Evolutionary conservation across 2,329 filamentous ascomycete species (phyloP).

Genomic region (Fusarium paranaense): DNA sequence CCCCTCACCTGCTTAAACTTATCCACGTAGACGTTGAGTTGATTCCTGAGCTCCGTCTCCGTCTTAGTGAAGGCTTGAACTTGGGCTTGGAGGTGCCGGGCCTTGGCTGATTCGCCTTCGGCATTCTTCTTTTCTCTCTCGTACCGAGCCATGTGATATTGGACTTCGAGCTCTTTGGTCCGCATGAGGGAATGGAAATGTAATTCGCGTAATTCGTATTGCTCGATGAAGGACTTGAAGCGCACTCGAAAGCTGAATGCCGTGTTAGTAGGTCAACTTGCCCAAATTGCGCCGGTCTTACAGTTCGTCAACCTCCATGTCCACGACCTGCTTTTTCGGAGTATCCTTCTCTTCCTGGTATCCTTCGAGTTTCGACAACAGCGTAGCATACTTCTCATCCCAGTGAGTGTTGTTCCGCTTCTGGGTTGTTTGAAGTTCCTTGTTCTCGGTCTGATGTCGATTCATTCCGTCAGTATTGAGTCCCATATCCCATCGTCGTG

Average conservation of each 20-base stretch:
- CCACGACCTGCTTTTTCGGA: slow-evolving; percentile 81
- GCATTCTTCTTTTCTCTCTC: slow-evolving; percentile 92
- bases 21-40: slow-evolving; percentile 98
- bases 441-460: slow-evolving; percentile 81
- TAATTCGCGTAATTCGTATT: slow-evolving; percentile 94
- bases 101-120: slow-evolving; percentile 82
- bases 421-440: slow-evolving; percentile 87
- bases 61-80: slow-evolving; percentile 97
- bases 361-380: slow-evolving; percentile 87
- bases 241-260: slow-evolving; percentile 77
- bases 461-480: slow-evolving; percentile 38
- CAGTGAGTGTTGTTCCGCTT: slow-evolving; percentile 84
- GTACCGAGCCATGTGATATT: slow-evolving; percentile 87
- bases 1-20: slow-evolving; percentile 96
- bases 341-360: slow-evolving; percentile 89
- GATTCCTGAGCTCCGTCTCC: slow-evolving; percentile 90
- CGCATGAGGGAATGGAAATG: slow-evolving; percentile 94
- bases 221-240: slow-evolving; percentile 96
- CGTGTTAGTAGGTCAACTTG: slow-evolving; percentile 10
- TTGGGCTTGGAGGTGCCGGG: slow-evolving; percentile 87
- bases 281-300: slow-evolving; percentile 57
- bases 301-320: slow-evolving; percentile 91
- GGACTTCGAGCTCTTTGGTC: slow-evolving; percentile 95
- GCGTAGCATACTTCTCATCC: slow-evolving; percentile 83
- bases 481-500: background rate